Evolutionary conservation across 2,329 filamentous ascomycete genomes (phyloP).

Genomic region (Aspergillus glaucus): DNA sequence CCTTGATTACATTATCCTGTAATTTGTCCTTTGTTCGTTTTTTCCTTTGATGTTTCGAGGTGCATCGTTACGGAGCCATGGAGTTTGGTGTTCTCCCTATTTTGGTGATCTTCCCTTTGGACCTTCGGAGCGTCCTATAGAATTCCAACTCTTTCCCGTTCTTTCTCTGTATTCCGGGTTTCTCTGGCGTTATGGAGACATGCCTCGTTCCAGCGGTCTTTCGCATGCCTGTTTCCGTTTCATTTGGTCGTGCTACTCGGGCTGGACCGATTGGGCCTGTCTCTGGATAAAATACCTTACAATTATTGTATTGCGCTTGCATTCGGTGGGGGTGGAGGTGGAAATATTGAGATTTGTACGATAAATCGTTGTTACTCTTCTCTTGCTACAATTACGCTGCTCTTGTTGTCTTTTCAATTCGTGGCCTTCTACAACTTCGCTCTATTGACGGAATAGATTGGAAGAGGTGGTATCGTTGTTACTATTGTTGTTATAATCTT

Average conservation of each 20-base stretch:
- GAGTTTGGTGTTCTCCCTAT: neutral
- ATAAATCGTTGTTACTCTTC: neutral
- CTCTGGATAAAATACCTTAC: neutral
- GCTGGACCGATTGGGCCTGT: neutral
- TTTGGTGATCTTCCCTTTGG: neutral
- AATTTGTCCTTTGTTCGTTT: too few relatives aligned
- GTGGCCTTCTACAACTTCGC: neutral
- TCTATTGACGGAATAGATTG: too few relatives aligned
- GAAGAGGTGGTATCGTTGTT: too few relatives aligned
- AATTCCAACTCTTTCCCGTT: neutral
- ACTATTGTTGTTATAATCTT: too few relatives aligned
- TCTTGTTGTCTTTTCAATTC: neutral
- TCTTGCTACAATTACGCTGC: neutral
- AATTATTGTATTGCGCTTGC: too few relatives aligned
- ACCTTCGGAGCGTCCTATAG: too few relatives aligned
- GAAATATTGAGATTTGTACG: neutral
- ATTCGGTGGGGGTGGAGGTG: neutral
- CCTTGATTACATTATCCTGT: neutral
- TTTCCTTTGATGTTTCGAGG: neutral
- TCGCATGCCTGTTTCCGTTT: too few relatives aligned
- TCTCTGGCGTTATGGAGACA: too few relatives aligned
- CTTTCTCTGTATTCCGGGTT: neutral
- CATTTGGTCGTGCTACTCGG: too few relatives aligned
- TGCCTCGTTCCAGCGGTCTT: too few relatives aligned
- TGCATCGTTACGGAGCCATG: constrained; percentile 2